Base-by-base conservation (phyloP, 2,329 filamentous ascomycete genomes). In the Hymenoscyphus linearis region DNA sequence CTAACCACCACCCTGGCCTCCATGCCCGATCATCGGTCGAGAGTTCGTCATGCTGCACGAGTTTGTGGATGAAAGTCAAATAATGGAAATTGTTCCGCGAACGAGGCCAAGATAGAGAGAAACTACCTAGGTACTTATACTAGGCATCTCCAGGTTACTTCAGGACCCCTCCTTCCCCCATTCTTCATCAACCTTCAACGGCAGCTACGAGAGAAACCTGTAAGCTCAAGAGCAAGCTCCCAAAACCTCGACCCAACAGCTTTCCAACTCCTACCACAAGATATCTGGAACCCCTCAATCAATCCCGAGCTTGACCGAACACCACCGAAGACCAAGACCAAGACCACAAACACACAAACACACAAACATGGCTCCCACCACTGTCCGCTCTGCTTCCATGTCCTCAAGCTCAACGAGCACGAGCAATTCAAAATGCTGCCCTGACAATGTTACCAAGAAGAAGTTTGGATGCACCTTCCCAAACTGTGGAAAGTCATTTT, bases 401-500 rank as follows among this genome's bases (percentile, higher is more conserved):
- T 71, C 68, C 31, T 68, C 69, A 7, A 60, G 64, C 27, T 69
- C 68, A 27, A 66, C 65, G n/a, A n/a, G n/a, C 16, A 57, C 64
- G n/a, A n/a, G n/a, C 26, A 69, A 62, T 57, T 69, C 67, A 12
- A 66, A 68, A 40, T 62, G 36, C 27, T 60, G 58, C 13, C 57
- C 65, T 22, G 61, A 63, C 13, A 61, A 54, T 1, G 62, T 67
- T 54, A 36, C 57, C n/a, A 72, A 71, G 64, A 73, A 72, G 64
- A 74, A 72, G 64, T 76, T 75, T 65, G 66, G 67, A n/a, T 80
- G 78, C 62, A 69, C 68, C 55, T 75, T 73, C 60, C 71, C 74
- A 10, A 71, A 68, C 40, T 81, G 79, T 65, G 74, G 72, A 55
- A 79, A 79, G 63, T 75, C 74, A 25, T 82, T 82, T 69, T 79